These are phyloP conservation scores for Capsella rubella DNA, from an alignment of 441 rosid species.

Conservation along the genomic window DNA sequence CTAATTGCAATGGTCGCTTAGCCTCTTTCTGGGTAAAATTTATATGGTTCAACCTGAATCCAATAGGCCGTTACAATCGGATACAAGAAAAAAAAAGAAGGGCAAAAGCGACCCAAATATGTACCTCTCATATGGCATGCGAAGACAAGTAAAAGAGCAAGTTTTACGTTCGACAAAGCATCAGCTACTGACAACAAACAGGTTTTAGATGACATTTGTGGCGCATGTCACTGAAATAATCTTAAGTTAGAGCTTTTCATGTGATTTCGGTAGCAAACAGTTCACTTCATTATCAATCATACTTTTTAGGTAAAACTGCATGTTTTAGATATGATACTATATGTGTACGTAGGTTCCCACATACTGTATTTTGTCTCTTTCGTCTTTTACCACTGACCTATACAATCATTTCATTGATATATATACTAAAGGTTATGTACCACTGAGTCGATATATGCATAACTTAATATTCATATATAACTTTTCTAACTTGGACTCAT, in stretches of 20 bases:
- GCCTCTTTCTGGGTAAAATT: background rate
- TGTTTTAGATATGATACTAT: too few species aligned
- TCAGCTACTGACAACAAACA: background rate
- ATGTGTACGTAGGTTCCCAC: background rate
- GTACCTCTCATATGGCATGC: background rate
- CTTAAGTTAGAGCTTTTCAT: too few species aligned
- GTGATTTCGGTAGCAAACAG: too few species aligned
- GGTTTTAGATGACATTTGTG: background rate
- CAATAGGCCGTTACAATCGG: background rate
- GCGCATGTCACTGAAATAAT: too few species aligned
- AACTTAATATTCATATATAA: background rate
- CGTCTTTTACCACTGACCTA: background rate
- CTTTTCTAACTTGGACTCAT: background rate
- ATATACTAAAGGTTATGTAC: background rate
- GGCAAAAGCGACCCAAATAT: background rate
- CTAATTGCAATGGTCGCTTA: background rate
- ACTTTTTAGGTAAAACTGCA: too few species aligned
- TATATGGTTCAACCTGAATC: background rate
- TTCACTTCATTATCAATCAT: too few species aligned
- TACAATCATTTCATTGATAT: background rate
- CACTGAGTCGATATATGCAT: background rate
- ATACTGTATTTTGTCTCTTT: background rate
- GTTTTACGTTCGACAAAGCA: too few species aligned
- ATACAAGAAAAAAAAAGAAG: background rate
- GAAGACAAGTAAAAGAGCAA: background rate